phyloP scores from a whole-genome alignment of 352 stramenopile species.

The Pythium volutum region DNA sequence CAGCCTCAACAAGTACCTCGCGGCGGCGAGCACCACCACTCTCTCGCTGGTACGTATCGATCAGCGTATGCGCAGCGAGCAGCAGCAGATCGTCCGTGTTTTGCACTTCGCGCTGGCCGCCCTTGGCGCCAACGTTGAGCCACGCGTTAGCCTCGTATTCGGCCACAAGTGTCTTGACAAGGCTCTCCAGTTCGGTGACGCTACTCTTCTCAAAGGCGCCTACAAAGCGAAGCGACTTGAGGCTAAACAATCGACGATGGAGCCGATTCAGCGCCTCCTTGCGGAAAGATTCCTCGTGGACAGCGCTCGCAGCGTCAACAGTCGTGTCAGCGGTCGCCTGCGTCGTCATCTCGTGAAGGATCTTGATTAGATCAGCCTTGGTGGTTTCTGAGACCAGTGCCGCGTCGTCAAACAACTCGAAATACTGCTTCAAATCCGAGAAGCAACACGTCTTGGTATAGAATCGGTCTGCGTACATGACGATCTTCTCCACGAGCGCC shows the following conservation, averaged over 20 bases:
- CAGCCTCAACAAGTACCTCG: constrained; percentile 49
- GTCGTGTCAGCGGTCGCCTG: constrained; percentile 11
- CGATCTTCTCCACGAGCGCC: constrained; percentile 44
- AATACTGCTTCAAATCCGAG: constrained; percentile 80
- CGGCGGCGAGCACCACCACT: constrained; percentile 15
- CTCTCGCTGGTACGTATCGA: constrained; percentile 63
- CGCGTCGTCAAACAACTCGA: constrained; percentile 35
- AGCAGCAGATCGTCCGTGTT: constrained; percentile 80
- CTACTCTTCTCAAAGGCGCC: constrained; percentile 37
- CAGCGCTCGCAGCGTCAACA: not conserved
- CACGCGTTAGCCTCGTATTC: constrained; percentile 72
- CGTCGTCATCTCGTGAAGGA: constrained; percentile 31
- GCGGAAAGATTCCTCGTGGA: constrained; percentile 26
- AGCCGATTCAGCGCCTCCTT: constrained; percentile 49
- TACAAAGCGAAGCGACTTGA: constrained; percentile 76
- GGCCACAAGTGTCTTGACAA: constrained; percentile 47
- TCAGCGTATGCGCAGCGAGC: constrained; percentile 61
- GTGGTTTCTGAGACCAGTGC: constrained; percentile 30
- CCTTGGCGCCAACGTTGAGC: constrained; percentile 67
- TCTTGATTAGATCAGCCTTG: constrained; percentile 39
- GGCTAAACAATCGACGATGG: constrained; percentile 51
- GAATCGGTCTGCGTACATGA: constrained; percentile 65
- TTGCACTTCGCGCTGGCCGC: constrained; percentile 81
- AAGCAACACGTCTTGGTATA: constrained; percentile 85
- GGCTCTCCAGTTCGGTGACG: constrained; percentile 30